Conservation (phyloP, 768 basidiomycete species). For the Epithele typhae region DNA sequence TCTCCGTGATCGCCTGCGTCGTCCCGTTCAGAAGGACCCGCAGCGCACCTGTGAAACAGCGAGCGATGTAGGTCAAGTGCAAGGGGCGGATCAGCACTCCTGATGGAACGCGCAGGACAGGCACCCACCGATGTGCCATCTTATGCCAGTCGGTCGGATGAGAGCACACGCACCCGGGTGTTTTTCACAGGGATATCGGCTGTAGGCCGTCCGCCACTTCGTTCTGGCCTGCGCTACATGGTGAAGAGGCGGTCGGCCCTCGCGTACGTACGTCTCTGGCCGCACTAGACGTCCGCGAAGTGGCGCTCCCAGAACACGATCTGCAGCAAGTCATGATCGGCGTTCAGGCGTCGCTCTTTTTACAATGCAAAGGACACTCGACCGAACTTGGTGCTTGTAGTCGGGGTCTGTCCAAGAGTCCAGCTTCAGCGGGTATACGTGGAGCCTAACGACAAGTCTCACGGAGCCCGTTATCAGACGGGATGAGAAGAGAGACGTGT, state of each 20-base stretch:
- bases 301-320: slow-evolving; percentile 24
- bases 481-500: slow-evolving; percentile 20
- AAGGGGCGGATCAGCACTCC: not conserved
- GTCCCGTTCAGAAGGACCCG: slow-evolving; percentile 17
- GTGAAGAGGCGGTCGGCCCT: not conserved
- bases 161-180: slow-evolving; percentile 18
- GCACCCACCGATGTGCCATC: slow-evolving; percentile 20
- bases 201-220: slow-evolving; percentile 19
- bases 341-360: too few species aligned
- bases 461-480: slow-evolving; percentile 19
- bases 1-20: slow-evolving; percentile 16
- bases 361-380: too few species aligned
- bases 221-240: slow-evolving; percentile 15
- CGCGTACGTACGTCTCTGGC: slow-evolving; percentile 16
- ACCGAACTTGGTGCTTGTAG: slow-evolving; percentile 18
- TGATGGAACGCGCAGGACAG: not conserved
- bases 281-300: slow-evolving; percentile 21
- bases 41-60: slow-evolving; percentile 11
- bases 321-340: too few species aligned
- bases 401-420: slow-evolving; percentile 11
- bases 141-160: slow-evolving; percentile 16
- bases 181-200: slow-evolving; percentile 21
- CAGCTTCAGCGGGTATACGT: too few species aligned
- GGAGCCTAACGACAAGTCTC: too few species aligned
- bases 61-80: not conserved